Percentiles rank a stretch among this genome's conserved stretches.
phyloP scores from a whole-genome alignment of 2,329 filamentous ascomycete genomes.

The Colletotrichum zoysiae region DNA sequence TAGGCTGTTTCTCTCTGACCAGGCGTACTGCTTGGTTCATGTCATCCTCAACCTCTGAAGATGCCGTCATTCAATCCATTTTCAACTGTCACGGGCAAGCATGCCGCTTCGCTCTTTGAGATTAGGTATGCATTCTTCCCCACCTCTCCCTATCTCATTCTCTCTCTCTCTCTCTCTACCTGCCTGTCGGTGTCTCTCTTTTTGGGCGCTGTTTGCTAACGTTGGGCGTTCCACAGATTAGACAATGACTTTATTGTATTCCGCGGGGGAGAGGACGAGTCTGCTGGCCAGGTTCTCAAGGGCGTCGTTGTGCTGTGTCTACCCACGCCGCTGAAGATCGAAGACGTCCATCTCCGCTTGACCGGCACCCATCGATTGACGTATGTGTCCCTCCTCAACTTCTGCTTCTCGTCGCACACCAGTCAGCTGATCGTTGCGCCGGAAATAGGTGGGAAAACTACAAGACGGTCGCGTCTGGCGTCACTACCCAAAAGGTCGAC shows the following conservation, averaged over 20 bases:
- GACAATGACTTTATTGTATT: conserved; percentile 86
- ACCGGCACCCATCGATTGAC: conserved; percentile 77
- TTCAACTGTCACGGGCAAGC: conserved; percentile 63
- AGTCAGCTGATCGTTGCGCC: conserved; percentile 23
- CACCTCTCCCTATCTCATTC: background rate
- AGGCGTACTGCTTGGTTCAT: conserved; percentile 67
- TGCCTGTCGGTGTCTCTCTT: too few species aligned
- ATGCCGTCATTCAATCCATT: conserved; percentile 72
- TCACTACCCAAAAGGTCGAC: conserved; percentile 71
- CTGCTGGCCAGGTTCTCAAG: conserved; percentile 79
- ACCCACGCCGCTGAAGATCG: conserved; percentile 75
- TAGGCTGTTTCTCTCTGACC: conserved; percentile 31
- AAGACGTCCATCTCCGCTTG: conserved; percentile 79
- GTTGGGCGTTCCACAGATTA: conserved; percentile 63
- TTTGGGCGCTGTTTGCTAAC: conserved; percentile 37
- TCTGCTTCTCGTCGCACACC: conserved; percentile 22
- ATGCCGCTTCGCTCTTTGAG: conserved; percentile 67
- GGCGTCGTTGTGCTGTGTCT: conserved; percentile 82
- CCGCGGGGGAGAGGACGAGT: conserved; percentile 80
- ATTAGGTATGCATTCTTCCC: conserved; percentile 61
- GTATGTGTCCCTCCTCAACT: conserved; percentile 61
- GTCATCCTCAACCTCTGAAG: conserved; percentile 60
- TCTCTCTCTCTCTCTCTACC: conserved; percentile 10
- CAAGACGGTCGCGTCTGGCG: conserved; percentile 67
- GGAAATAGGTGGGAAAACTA: conserved; percentile 63